phyloP scores from a whole-genome alignment of 208 protist species.

The Leishmania mexicana region DNA sequence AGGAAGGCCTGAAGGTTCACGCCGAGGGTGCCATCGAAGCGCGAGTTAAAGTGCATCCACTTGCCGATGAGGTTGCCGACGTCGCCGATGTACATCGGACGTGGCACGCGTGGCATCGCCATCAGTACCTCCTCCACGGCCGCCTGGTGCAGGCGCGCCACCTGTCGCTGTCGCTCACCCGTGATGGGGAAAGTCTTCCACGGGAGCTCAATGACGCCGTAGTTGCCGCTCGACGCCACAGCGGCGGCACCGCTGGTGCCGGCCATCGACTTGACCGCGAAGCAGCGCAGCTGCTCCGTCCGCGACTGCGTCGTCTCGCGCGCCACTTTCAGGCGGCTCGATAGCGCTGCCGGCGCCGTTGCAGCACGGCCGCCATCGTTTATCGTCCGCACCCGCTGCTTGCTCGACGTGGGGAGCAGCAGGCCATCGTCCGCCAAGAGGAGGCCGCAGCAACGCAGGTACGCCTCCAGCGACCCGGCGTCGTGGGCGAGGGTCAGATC shows the following conservation, averaged over 20 bases:
- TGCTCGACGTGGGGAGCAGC: conserved; percentile 21
- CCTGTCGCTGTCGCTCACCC: conserved; percentile 44
- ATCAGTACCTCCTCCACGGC: conserved; percentile 86
- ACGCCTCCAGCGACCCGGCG: conserved; percentile 53
- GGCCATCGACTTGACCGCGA: conserved; percentile 43
- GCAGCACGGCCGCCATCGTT: not conserved
- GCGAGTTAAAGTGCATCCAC: conserved; percentile 84
- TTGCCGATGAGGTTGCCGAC: conserved; percentile 88
- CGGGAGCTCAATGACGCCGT: conserved; percentile 41
- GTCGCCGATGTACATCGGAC: conserved; percentile 86
- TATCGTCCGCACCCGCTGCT: conserved; percentile 21
- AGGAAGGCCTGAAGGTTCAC: conserved; percentile 77
- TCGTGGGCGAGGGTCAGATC: conserved; percentile 60
- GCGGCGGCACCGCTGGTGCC: not conserved
- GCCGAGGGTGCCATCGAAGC: conserved; percentile 79
- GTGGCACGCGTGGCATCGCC: conserved; percentile 76
- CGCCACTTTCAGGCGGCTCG: conserved; percentile 33
- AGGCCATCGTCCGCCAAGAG: conserved; percentile 31
- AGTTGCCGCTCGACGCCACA: not conserved
- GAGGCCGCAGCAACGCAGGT: conserved; percentile 67
- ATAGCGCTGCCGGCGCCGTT: conserved; percentile 10
- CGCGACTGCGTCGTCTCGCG: conserved; percentile 21
- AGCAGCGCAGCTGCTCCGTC: conserved; percentile 38
- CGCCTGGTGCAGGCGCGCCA: conserved; percentile 42
- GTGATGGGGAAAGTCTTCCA: conserved; percentile 64